phyloP scores from a whole-genome alignment of 805 yeast species.

The Komagataella mondaviorum region DNA sequence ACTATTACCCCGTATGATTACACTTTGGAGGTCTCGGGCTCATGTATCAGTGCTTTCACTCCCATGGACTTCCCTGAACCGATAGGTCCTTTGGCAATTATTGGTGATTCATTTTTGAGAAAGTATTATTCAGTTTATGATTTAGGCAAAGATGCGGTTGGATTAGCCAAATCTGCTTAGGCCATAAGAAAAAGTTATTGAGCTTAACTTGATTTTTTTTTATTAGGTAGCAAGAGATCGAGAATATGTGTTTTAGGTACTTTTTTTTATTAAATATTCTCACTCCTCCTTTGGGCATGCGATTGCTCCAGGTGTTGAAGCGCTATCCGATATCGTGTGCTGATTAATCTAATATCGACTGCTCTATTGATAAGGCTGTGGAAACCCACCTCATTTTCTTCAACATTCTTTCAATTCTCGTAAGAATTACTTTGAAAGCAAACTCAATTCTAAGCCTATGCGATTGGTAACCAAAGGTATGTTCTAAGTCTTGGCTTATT shows the following conservation, averaged over 20 bases:
- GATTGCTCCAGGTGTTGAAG: neutral
- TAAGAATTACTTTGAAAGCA: neutral
- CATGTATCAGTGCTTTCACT: conserved; percentile 92
- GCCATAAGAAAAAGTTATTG: neutral
- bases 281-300: neutral
- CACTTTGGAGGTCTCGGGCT: conserved; percentile 86
- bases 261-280: neutral
- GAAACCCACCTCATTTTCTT: neutral
- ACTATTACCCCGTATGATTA: conserved; percentile 84
- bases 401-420: neutral
- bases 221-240: neutral
- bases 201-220: neutral
- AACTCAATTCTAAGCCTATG: neutral
- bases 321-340: neutral
- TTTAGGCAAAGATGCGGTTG: conserved; percentile 82
- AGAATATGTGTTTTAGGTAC: neutral
- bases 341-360: neutral
- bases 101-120: conserved; percentile 97
- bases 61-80: conserved; percentile 98
- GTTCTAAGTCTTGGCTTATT: neutral
- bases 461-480: neutral
- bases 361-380: neutral
- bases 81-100: conserved; percentile 89
- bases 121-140: conserved; percentile 91
- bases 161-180: conserved; percentile 70